These are phyloP conservation scores for Ballota nigra DNA, from an alignment of 257 asterid species.

Conservation along the genomic window DNA sequence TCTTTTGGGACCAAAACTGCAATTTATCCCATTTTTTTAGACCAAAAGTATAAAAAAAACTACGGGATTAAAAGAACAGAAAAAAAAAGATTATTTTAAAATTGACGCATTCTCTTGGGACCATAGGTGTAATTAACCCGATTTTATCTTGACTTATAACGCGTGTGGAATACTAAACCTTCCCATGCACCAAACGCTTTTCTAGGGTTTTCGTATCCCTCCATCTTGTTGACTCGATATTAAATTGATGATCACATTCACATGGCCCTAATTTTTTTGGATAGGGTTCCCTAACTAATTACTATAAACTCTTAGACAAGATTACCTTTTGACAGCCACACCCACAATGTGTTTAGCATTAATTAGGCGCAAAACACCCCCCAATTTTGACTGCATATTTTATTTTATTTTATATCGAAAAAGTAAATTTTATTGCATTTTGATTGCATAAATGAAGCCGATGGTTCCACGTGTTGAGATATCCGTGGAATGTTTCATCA, in stretches of 20 bases:
- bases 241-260: background rate
- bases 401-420: too few relatives aligned
- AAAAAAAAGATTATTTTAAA: too few relatives aligned
- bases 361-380: background rate
- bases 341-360: background rate
- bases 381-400: too few relatives aligned
- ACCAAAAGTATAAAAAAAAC: too few relatives aligned
- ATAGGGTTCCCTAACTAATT: background rate
- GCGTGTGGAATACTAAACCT: slow-evolving; percentile 3
- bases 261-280: slow-evolving; percentile 11
- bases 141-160: slow-evolving; percentile 9
- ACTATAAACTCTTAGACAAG: background rate
- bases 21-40: too few relatives aligned
- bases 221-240: too few relatives aligned
- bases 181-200: background rate
- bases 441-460: background rate
- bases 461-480: slow-evolving; percentile 10
- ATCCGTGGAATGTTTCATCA: background rate
- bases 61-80: too few relatives aligned
- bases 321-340: background rate
- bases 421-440: too few relatives aligned
- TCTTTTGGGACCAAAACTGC: too few relatives aligned
- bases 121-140: too few relatives aligned
- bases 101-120: too few relatives aligned
- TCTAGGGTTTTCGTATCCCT: too few relatives aligned